Percentiles rank a stretch among this genome's conserved stretches.
These are phyloP conservation scores for Arthrobotrys musiformis DNA, from an alignment of 2,329 filamentous ascomycete species.

Conservation along the genomic window DNA sequence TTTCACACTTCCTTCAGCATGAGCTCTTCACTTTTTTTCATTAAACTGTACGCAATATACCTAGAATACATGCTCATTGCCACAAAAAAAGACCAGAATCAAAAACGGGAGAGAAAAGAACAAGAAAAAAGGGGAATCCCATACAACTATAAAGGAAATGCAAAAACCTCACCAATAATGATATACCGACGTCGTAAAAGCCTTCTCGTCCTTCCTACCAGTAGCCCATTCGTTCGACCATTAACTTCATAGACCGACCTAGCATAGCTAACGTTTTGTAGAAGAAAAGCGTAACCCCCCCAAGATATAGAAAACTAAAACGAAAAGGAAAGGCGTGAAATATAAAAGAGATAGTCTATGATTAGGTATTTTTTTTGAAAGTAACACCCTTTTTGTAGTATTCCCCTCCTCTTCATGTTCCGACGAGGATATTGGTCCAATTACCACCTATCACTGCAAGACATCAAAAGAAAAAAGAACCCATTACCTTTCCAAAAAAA, in stretches of 20 bases:
- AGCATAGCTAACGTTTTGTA: neutral
- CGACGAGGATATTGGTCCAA: too few species aligned
- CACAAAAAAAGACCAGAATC: neutral
- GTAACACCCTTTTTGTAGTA: too few species aligned
- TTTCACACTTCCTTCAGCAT: too few species aligned
- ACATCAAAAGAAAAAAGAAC: neutral
- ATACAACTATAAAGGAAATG: constrained; percentile 2
- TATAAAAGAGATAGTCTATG: too few species aligned
- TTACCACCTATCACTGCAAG: neutral
- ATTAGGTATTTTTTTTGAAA: too few species aligned
- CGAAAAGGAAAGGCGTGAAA: too few species aligned
- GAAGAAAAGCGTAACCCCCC: too few species aligned
- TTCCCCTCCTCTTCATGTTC: too few species aligned
- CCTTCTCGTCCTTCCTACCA: too few species aligned
- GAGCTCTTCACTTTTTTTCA: neutral
- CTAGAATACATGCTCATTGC: constrained; percentile 15
- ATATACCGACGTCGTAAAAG: neutral
- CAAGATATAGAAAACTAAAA: too few species aligned
- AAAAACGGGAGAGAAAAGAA: neutral
- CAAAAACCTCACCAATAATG: neutral
- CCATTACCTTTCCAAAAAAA: neutral
- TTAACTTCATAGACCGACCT: too few species aligned
- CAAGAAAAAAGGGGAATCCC: neutral
- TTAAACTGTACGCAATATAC: constrained; percentile 14
- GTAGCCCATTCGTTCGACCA: too few species aligned